phyloP scores from a whole-genome alignment of 2,329 filamentous ascomycete species.

The Aspergillus amoenus region DNA sequence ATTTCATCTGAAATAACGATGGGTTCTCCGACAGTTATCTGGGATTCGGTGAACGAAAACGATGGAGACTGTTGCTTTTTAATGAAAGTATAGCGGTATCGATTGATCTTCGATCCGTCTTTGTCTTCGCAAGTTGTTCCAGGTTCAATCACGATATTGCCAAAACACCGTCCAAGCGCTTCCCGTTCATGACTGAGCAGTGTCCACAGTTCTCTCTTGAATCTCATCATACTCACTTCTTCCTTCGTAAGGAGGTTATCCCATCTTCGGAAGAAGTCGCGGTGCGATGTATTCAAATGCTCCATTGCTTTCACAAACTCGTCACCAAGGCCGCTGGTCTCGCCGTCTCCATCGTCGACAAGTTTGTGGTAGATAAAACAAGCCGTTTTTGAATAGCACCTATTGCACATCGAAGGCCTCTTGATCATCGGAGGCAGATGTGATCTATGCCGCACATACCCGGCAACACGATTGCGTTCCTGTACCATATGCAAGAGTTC shows the following conservation, averaged over 20 bases:
- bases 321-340: conserved; percentile 75
- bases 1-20: conserved; percentile 95
- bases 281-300: conserved; percentile 72
- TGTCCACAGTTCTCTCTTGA: conserved; percentile 89
- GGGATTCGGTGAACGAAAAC: conserved; percentile 89
- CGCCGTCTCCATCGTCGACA: conserved; percentile 76
- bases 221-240: conserved; percentile 84
- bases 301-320: conserved; percentile 79
- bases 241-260: conserved; percentile 90
- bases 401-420: conserved; percentile 75
- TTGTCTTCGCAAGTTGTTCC: conserved; percentile 70
- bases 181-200: conserved; percentile 89
- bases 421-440: conserved; percentile 84
- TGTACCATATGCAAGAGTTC: conserved; percentile 97
- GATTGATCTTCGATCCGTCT: conserved; percentile 79
- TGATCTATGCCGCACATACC: conserved; percentile 77
- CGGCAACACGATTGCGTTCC: conserved; percentile 85
- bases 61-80: conserved; percentile 62
- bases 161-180: conserved; percentile 84
- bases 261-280: conserved; percentile 91
- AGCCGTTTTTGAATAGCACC: conserved; percentile 84
- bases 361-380: conserved; percentile 95
- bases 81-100: conserved; percentile 80
- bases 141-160: conserved; percentile 79
- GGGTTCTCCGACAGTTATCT: conserved; percentile 82